phyloP scores from a whole-genome alignment of 495 filamentous ascomycete genomes.

The Talaromyces wortmannii region DNA sequence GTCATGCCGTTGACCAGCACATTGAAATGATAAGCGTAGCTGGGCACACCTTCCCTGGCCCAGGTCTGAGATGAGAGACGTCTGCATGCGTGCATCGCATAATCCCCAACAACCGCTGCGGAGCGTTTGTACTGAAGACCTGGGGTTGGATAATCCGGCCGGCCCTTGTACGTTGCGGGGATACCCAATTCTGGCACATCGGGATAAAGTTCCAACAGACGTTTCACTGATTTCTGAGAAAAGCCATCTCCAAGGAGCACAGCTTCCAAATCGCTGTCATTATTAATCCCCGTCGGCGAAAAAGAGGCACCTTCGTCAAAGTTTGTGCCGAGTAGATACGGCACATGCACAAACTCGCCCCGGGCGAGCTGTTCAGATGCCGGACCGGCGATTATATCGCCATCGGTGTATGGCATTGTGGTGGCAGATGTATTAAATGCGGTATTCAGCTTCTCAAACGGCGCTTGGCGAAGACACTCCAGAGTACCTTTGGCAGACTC shows the following conservation, averaged over 20 bases:
- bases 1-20: conserved; percentile 20
- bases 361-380: conserved; percentile 16
- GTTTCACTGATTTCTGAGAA: conserved; percentile 5
- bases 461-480: conserved; percentile 25
- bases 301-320: conserved; percentile 48
- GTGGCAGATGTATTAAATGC: conserved; percentile 22
- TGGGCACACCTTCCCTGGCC: conserved; percentile 17
- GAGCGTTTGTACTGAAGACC: conserved; percentile 46
- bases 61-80: conserved; percentile 30
- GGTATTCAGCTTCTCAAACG: conserved; percentile 22
- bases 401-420: conserved; percentile 31
- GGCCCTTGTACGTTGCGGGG: conserved; percentile 16
- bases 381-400: conserved; percentile 37
- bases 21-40: conserved; percentile 43
- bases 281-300: conserved; percentile 34
- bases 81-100: conserved; percentile 46
- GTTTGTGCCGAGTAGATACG: conserved; percentile 42
- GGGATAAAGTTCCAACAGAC: conserved; percentile 16
- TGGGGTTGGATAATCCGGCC: conserved; percentile 13
- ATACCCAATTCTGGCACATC: conserved; percentile 40
- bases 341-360: conserved; percentile 39
- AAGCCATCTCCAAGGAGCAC: conserved; percentile 4
- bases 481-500: conserved; percentile 18
- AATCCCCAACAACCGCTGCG: conserved; percentile 47
- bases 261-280: conserved; percentile 25